Evolutionary conservation across 2,329 filamentous ascomycete species (phyloP).

Genomic region (Phialemoniopsis sp.): DNA sequence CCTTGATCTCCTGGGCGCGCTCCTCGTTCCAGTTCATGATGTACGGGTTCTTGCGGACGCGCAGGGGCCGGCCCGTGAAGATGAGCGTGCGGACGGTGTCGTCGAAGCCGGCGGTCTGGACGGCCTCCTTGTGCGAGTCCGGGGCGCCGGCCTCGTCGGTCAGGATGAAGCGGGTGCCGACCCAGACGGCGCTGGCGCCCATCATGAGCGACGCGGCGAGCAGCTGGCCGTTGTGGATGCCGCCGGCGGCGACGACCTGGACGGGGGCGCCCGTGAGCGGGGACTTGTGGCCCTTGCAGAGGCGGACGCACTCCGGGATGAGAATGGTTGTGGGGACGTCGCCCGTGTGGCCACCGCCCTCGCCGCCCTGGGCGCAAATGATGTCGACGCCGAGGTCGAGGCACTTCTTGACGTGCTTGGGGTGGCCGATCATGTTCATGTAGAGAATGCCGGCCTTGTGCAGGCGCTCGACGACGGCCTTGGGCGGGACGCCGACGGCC

Average conservation of each 20-base stretch:
- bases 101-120: conserved; percentile 85
- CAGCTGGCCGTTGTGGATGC: conserved; percentile 88
- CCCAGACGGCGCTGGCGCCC: conserved; percentile 89
- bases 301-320: conserved; percentile 85
- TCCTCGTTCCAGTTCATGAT: conserved; percentile 96
- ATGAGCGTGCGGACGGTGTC: conserved; percentile 97
- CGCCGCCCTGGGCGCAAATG: conserved; percentile 97
- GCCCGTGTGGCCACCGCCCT: conserved; percentile 95
- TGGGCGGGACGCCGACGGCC: conserved; percentile 90
- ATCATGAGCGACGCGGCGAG: conserved; percentile 89
- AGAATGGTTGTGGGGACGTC: conserved; percentile 89
- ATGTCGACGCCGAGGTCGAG: conserved; percentile 89
- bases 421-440: conserved; percentile 99
- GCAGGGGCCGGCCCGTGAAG: conserved; percentile 93
- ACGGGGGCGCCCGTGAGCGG: conserved; percentile 84
- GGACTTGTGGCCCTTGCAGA: conserved; percentile 76
- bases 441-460: conserved; percentile 86
- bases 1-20: conserved; percentile 84
- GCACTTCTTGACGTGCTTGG: conserved; percentile 97
- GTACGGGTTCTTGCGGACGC: conserved; percentile 90
- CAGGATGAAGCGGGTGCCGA: conserved; percentile 93
- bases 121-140: conserved; percentile 90
- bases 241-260: conserved; percentile 89
- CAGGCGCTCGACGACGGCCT: conserved; percentile 81
- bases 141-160: conserved; percentile 92